phyloP scores from a whole-genome alignment of 2,329 filamentous ascomycete species.

The Biscogniauxia mediterranea region DNA sequence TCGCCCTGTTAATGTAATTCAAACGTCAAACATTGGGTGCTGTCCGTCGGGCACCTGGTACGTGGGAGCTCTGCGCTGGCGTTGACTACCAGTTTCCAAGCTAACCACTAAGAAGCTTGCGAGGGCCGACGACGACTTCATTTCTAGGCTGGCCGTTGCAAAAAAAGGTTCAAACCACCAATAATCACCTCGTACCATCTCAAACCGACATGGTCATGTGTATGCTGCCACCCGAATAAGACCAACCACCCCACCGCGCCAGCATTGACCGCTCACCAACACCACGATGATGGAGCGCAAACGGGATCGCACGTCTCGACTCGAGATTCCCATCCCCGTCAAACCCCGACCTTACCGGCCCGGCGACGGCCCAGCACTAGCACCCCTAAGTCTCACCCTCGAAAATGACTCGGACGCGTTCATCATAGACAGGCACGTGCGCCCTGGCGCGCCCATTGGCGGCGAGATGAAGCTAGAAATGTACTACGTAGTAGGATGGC shows the following conservation, averaged over 20 bases:
- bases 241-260: background rate
- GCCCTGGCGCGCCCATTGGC: constrained; percentile 35
- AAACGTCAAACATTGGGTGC: too few relatives aligned
- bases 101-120: background rate
- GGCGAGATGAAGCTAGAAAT: constrained; percentile 40
- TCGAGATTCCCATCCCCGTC: constrained; percentile 35
- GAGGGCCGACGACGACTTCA: background rate
- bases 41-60: too few relatives aligned
- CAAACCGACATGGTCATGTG: background rate
- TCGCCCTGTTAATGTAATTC: too few relatives aligned
- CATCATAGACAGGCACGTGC: constrained; percentile 53
- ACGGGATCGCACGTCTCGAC: constrained; percentile 6
- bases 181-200: background rate
- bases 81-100: background rate
- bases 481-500: constrained; percentile 55
- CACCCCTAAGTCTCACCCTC: constrained; percentile 47
- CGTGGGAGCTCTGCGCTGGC: background rate
- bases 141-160: background rate
- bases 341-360: constrained; percentile 40
- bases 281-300: constrained; percentile 17
- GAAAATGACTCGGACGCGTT: constrained; percentile 52
- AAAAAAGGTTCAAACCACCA: too few relatives aligned
- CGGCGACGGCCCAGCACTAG: constrained; percentile 47
- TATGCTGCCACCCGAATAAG: background rate
- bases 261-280: background rate